Conservation (phyloP, 495 filamentous ascomycete species). For the Podospora sp. region DNA sequence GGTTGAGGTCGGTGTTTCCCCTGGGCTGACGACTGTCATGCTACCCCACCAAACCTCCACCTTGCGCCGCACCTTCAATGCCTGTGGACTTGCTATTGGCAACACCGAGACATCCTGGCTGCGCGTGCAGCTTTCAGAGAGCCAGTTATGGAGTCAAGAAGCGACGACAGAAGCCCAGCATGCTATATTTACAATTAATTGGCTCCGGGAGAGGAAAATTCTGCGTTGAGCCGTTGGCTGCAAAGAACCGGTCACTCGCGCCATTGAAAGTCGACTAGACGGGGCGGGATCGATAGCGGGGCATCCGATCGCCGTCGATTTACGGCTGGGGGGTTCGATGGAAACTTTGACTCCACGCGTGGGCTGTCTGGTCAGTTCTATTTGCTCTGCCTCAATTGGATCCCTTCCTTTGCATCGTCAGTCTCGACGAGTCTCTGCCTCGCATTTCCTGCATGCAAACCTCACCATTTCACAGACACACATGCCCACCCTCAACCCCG, state of each 20-base stretch:
- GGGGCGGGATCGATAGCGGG: constrained; percentile 7
- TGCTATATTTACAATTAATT: neutral
- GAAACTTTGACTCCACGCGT: constrained; percentile 6
- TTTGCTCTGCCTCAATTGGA: constrained; percentile 3
- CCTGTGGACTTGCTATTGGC: constrained; percentile 5
- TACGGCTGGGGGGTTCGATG: constrained; percentile 8
- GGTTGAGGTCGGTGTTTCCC: neutral
- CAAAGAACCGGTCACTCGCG: constrained; percentile 1
- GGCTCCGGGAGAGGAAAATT: neutral
- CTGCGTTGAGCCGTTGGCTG: constrained; percentile 3
- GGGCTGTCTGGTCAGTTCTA: neutral
- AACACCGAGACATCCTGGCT: constrained; percentile 1
- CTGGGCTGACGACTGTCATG: constrained; percentile 15
- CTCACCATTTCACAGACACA: constrained; percentile 11
- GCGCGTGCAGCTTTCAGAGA: neutral
- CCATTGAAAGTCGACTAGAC: neutral
- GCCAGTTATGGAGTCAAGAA: neutral
- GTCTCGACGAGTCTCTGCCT: constrained; percentile 1
- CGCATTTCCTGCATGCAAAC: constrained; percentile 18
- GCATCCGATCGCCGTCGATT: constrained; percentile 9
- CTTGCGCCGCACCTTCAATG: neutral
- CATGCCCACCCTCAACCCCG: constrained; percentile 1
- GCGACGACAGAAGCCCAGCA: neutral
- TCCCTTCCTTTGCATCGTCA: neutral
- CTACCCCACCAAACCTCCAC: constrained; percentile 19